Evolutionary conservation across 2,329 filamentous ascomycete species (phyloP).

Genomic region (Aspergillus sp.): DNA sequence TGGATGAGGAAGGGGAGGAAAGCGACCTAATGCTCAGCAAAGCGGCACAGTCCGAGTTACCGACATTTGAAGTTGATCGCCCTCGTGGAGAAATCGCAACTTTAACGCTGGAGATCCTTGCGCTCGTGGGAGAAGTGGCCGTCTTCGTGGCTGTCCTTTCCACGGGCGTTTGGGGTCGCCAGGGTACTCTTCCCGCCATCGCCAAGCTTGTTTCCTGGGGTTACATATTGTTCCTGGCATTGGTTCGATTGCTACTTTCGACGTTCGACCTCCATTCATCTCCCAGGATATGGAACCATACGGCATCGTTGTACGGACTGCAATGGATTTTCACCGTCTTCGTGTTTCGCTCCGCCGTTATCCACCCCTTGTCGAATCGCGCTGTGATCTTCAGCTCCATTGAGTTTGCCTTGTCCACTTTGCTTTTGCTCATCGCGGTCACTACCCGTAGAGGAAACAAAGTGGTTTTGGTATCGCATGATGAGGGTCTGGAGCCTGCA

Average conservation of each 20-base stretch:
- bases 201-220: constrained; percentile 73
- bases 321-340: constrained; percentile 78
- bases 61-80: constrained; percentile 66
- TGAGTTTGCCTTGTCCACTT: constrained; percentile 72
- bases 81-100: constrained; percentile 72
- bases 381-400: constrained; percentile 66
- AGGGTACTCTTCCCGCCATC: constrained; percentile 62
- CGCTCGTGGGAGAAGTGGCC: constrained; percentile 69
- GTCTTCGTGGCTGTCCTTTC: constrained; percentile 68
- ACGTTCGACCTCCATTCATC: constrained; percentile 64
- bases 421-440: constrained; percentile 74
- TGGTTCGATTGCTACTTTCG: constrained; percentile 68
- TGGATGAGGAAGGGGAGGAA: constrained; percentile 50
- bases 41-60: constrained; percentile 51
- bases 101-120: constrained; percentile 72
- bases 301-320: constrained; percentile 75
- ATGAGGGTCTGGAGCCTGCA: constrained; percentile 83
- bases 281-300: constrained; percentile 87
- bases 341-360: constrained; percentile 80
- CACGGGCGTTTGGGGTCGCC: constrained; percentile 59
- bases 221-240: constrained; percentile 75
- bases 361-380: constrained; percentile 69
- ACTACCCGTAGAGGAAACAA: constrained; percentile 91
- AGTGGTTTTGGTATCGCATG: constrained; percentile 82
- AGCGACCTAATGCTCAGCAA: constrained; percentile 58